phyloP scores from a whole-genome alignment of 2,329 filamentous ascomycete species.

The Leptosphaerulina australis region DNA sequence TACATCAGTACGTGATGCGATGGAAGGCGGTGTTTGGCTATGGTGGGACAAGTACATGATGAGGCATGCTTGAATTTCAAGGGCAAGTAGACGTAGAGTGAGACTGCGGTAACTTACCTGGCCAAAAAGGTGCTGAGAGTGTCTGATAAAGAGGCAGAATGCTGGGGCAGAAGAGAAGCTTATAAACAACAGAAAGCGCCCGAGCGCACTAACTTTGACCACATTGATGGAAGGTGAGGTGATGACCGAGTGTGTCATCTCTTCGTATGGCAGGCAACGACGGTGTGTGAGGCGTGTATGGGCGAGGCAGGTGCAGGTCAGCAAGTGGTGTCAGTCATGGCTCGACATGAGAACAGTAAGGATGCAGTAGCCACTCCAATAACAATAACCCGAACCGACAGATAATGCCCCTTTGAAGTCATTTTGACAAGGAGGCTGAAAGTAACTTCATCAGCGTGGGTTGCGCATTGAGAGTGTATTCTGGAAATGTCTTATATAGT shows the following conservation, averaged over 20 bases:
- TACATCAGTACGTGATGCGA: neutral
- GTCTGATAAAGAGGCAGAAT: slow-evolving; percentile 20
- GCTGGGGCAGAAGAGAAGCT: neutral
- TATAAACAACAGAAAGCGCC: slow-evolving; percentile 9
- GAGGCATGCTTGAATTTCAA: neutral
- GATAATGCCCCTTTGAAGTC: neutral
- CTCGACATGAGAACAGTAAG: neutral
- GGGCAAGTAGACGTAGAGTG: neutral
- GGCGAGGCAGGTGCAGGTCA: neutral
- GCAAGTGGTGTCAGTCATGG: neutral
- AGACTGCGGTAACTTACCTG: neutral
- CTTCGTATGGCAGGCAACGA: neutral
- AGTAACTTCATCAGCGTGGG: too few relatives aligned
- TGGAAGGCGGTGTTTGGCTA: neutral
- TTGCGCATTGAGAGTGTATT: too few relatives aligned
- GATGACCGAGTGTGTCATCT: neutral
- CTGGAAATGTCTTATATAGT: too few relatives aligned
- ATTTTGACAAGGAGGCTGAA: too few relatives aligned
- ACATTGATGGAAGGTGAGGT: neutral
- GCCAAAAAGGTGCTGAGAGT: neutral
- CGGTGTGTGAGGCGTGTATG: neutral
- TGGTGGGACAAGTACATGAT: neutral
- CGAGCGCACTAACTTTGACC: neutral
- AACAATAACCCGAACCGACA: neutral
- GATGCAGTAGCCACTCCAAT: neutral